Evolutionary conservation across 768 basidiomycete genomes (phyloP).

Genomic region (Dentipellis sp.): DNA sequence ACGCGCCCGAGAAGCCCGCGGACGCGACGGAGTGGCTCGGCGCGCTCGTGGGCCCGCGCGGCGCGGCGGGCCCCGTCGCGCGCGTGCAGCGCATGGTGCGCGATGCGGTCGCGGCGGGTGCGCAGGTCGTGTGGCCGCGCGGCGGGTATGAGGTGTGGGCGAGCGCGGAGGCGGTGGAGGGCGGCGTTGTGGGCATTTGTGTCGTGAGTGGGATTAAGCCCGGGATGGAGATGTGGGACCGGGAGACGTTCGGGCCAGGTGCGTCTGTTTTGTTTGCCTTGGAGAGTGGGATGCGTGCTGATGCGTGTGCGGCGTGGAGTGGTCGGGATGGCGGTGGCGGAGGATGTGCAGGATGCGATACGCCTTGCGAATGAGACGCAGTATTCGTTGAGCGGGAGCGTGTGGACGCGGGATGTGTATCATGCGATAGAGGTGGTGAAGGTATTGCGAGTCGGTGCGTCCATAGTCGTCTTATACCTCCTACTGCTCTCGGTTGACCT

Average conservation of each 20-base stretch:
- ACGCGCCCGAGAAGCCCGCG: slow-evolving; percentile 34
- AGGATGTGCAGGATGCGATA: slow-evolving; percentile 46
- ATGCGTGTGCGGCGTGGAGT: slow-evolving; percentile 17
- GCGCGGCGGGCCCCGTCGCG: not conserved
- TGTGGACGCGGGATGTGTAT: slow-evolving; percentile 43
- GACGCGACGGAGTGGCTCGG: slow-evolving; percentile 25
- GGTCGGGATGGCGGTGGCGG: slow-evolving; percentile 33
- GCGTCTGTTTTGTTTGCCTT: not conserved
- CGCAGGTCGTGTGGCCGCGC: not conserved
- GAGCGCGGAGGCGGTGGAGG: slow-evolving; percentile 31
- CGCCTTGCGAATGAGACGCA: slow-evolving; percentile 45
- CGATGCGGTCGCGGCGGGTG: not conserved
- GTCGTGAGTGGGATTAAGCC: slow-evolving; percentile 35
- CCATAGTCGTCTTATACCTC: not conserved
- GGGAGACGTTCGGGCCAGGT: slow-evolving; percentile 59
- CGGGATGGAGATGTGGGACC: slow-evolving; percentile 43
- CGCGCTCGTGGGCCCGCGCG: not conserved
- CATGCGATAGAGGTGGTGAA: slow-evolving; percentile 37
- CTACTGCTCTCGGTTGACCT: not conserved
- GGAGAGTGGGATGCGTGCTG: not conserved
- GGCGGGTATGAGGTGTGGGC: slow-evolving; percentile 25
- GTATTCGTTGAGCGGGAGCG: slow-evolving; percentile 39
- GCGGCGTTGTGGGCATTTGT: slow-evolving; percentile 39
- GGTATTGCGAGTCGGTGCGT: slow-evolving; percentile 35
- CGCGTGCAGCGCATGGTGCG: not conserved